These are phyloP conservation scores for Prototheca wickerhamii DNA, from an alignment of 163 green algal species.

Conservation along the genomic window DNA sequence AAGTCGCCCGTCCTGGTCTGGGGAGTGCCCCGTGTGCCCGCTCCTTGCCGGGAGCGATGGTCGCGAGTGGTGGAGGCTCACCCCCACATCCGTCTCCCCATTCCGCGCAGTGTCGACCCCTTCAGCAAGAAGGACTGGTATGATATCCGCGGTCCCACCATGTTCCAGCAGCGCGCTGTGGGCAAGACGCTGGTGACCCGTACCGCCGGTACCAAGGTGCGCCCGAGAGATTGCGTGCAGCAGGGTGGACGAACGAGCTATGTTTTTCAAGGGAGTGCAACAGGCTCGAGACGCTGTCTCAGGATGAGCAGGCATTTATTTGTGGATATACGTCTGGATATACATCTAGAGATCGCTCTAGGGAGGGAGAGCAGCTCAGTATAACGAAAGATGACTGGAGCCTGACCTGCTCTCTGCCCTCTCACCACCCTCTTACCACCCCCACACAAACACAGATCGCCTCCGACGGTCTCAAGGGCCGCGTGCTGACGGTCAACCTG, in stretches of 20 bases:
- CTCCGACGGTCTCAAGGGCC: conserved; percentile 95
- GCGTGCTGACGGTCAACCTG: conserved; percentile 90
- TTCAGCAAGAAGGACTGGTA: conserved; percentile 99
- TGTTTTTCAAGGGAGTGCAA: too few species aligned
- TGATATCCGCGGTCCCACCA: conserved; percentile 95
- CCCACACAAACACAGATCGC: conserved; percentile 80
- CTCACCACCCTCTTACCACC: conserved; percentile 9
- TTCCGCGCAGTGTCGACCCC: conserved; percentile 71
- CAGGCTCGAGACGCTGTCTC: too few species aligned
- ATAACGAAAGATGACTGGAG: not conserved
- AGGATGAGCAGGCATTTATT: too few species aligned
- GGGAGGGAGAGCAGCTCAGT: too few species aligned
- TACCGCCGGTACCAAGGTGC: conserved; percentile 95
- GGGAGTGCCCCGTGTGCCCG: conserved; percentile 3
- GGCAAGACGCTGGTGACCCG: conserved; percentile 97
- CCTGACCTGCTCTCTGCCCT: not conserved
- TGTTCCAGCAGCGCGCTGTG: conserved; percentile 83
- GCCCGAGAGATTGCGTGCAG: too few species aligned
- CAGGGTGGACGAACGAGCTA: too few species aligned
- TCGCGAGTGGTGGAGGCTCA: not conserved
- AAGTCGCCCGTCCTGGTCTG: conserved; percentile 20
- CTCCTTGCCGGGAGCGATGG: not conserved
- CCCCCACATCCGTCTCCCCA: not conserved
- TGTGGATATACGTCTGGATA: too few species aligned
- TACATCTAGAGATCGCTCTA: too few species aligned